Percentiles rank a stretch among this genome's conserved stretches.
These are phyloP conservation scores for Suhomyces sp. DNA, from an alignment of 805 yeast species.

Conservation along the genomic window DNA sequence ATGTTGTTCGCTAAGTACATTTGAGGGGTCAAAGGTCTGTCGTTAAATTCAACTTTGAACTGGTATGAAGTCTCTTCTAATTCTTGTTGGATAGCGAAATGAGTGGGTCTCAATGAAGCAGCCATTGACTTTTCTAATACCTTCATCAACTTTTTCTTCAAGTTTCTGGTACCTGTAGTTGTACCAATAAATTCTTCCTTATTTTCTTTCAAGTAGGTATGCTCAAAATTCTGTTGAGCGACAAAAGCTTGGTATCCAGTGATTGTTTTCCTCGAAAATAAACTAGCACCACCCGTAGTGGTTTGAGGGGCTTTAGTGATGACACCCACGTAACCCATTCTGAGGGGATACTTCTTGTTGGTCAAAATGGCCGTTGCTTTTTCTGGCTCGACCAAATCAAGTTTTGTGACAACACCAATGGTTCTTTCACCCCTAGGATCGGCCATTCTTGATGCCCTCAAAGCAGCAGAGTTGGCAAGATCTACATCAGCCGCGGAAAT, in stretches of 20 bases:
- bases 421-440: conserved; percentile 97
- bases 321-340: conserved; percentile 99
- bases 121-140: conserved; percentile 93
- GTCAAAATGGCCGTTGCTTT: conserved; percentile 65
- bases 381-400: conserved; percentile 83
- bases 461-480: conserved; percentile 91
- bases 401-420: conserved; percentile 91
- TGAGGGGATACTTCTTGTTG: conserved; percentile 83
- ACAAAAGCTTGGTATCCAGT: conserved; percentile 62
- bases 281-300: conserved; percentile 17
- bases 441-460: conserved; percentile 81
- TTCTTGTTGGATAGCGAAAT: conserved; percentile 80
- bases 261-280: conserved; percentile 48
- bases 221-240: conserved; percentile 62
- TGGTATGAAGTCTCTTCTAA: conserved; percentile 89
- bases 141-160: conserved; percentile 78
- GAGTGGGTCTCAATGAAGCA: conserved; percentile 81
- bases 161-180: conserved; percentile 68
- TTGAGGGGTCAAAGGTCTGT: conserved; percentile 89
- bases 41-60: conserved; percentile 96
- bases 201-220: conserved; percentile 60
- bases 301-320: conserved; percentile 74
- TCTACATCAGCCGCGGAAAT: conserved; percentile 98
- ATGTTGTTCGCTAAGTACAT: conserved; percentile 90
- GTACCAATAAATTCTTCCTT: conserved; percentile 61